Evolutionary conservation across 257 asterid genomes (phyloP).

Genomic region (Vinca minor): DNA sequence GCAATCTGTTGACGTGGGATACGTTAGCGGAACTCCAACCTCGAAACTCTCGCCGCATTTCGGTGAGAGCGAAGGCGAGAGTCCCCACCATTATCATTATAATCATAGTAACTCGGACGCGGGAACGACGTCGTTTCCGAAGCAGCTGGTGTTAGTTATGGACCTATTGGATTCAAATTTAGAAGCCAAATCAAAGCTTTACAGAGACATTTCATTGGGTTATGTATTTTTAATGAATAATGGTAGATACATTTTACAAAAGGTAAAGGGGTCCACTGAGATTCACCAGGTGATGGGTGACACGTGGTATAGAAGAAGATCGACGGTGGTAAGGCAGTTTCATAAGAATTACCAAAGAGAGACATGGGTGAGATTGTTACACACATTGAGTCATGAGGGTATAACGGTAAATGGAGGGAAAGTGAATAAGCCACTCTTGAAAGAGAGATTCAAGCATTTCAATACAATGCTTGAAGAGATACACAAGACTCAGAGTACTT

Average conservation of each 20-base stretch:
- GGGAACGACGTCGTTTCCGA: slow-evolving; percentile 36
- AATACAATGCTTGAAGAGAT: slow-evolving; percentile 58
- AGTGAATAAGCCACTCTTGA: slow-evolving; percentile 44
- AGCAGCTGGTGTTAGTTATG: slow-evolving; percentile 48
- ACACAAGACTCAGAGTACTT: slow-evolving; percentile 49
- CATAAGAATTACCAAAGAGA: slow-evolving; percentile 83
- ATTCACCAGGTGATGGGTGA: slow-evolving; percentile 71
- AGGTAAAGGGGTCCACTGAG: slow-evolving; percentile 58
- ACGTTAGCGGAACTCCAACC: not conserved
- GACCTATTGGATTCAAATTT: slow-evolving; percentile 52
- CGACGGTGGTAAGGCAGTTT: slow-evolving; percentile 60
- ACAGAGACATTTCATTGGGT: slow-evolving; percentile 53
- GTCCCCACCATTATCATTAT: too few species aligned
- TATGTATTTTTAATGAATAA: slow-evolving; percentile 75
- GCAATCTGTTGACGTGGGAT: not conserved
- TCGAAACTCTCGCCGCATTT: not conserved
- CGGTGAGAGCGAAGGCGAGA: slow-evolving; percentile 37
- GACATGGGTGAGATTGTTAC: slow-evolving; percentile 66
- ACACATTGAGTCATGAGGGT: slow-evolving; percentile 54
- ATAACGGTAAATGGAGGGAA: slow-evolving; percentile 44
- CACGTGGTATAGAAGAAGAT: slow-evolving; percentile 69
- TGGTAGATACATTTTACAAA: slow-evolving; percentile 68
- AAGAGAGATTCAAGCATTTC: slow-evolving; percentile 69
- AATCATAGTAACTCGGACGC: slow-evolving; percentile 27
- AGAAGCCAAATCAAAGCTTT: slow-evolving; percentile 44